Evolutionary conservation across 345 rosid genomes (phyloP), one percentile per base, ranked within the genome.

Genomic region (Pistacia integerrima): DNA sequence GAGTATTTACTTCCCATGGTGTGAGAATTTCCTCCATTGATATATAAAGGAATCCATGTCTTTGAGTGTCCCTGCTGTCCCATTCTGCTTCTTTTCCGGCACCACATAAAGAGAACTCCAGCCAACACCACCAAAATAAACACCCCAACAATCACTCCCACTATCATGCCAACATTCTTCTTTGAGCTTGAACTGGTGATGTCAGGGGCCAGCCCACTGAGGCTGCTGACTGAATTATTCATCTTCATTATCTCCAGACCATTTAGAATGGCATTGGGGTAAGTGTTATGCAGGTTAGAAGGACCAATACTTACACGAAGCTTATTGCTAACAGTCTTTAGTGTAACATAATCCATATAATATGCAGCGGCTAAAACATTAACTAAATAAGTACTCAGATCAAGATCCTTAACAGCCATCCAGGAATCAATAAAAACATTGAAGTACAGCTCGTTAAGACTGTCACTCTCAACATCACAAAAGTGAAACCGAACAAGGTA

Each of bases 231-330:
- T 12, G 91, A 83, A 78, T 89, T 82, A 74, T 86, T 88, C 80
- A 92, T 81, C 81, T 92, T 92, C 95, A 92, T 85, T 71, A 92
- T 89, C 83, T 92, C 97, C 82, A 92, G 72, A 38, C 97, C 97
- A 64, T 92, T 92, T 67, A 90, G 78, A 71, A 90, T 91, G 38
- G 91, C 97, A 55, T 75, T 20, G 3, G 93, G 92, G 69, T 81
- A 78, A 73, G 36, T 62, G 1, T 55, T 64, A 18, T 57, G 74
- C 54, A 79, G 0, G 36, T 18, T 46, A 30, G 87, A 79, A 4
- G 83, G 89, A 72, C 96, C 93, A 20, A 91, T 62, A 76, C 84
- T 93, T 74, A 94, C 84, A 75, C 81, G 84, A 79, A 94, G 79
- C 77, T 81, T 88, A 33, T 60, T 72, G 74, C 84, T 72, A 28